Base-by-base conservation (phyloP, 78 protist genomes). In the Dictyostelium firmibasis region DNA sequence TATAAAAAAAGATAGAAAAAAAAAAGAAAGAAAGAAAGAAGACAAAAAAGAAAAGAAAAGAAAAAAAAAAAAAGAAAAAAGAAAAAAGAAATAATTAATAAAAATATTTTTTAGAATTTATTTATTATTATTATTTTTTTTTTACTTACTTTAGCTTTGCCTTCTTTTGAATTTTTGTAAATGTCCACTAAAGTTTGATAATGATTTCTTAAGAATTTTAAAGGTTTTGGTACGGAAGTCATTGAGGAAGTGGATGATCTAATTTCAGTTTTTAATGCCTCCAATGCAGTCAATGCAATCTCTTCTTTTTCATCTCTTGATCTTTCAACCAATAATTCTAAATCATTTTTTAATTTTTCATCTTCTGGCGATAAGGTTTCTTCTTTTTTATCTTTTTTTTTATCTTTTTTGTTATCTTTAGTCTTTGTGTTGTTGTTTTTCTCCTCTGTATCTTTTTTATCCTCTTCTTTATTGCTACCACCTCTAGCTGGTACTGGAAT, bases 221-320 rank as follows among this genome's bases (percentile, higher is more conserved):
- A 97, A 11, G 99, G 99, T 96, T 99, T 99, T 70, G 99, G 99
- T 10, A 98, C 99, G 9, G 99, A 96, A 2, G 99, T 99, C 98
- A 99, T 98, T 36, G 98, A 94, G 3, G 97, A 75, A 8, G 99
- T 99, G 2, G 98, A 53, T 18, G 96, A 44, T 23, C 96, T 94
- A 44, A 98, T 97, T 83, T 97, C 96, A 20, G 79, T 44, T n/a
- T 84, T 67, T 62, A 99, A 83, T 8, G 93, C 31, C 20, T 94
- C 89, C 6, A 94, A 86, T 47, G 95, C 87, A 31, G 91, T 81
- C 57, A 76, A 25, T 25, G 67, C 93, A 74, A 94, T 38, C 50
- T 85, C 93, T 11, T 20, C 60, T 43, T 86, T 84, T 23, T 31
- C 57, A 83, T 94, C 96, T 67, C 78, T 74, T 18, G 91, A 64